Percentiles rank a stretch among this genome's conserved stretches.
Evolutionary conservation across 441 rosid genomes (phyloP).

Genomic region (Croton setiger): DNA sequence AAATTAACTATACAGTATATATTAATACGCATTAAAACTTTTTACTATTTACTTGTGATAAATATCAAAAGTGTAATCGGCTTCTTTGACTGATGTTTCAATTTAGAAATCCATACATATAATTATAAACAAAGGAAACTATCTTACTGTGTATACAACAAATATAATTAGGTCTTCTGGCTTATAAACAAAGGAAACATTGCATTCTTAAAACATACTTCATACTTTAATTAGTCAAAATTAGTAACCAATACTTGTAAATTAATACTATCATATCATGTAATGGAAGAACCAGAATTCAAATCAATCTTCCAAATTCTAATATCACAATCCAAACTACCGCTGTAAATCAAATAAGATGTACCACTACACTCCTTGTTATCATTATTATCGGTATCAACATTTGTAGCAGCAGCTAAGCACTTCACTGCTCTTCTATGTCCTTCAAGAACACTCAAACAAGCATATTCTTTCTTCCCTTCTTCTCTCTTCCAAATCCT

Average conservation of each 20-base stretch:
- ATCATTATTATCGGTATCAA: neutral
- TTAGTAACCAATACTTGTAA: too few relatives aligned
- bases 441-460: conserved; percentile 63
- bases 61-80: too few relatives aligned
- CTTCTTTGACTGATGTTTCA: too few relatives aligned
- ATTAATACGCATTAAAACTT: too few relatives aligned
- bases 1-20: too few relatives aligned
- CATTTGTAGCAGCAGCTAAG: conserved; percentile 37
- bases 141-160: neutral
- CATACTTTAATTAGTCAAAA: too few relatives aligned
- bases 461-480: conserved; percentile 35
- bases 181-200: neutral
- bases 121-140: too few relatives aligned
- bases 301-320: conserved; percentile 47
- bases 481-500: conserved; percentile 59
- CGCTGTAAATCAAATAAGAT: conserved; percentile 52
- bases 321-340: conserved; percentile 59
- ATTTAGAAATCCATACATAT: too few relatives aligned
- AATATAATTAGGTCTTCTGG: neutral
- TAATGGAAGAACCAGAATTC: conserved; percentile 17
- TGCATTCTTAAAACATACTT: too few relatives aligned
- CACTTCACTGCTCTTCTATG: conserved; percentile 65
- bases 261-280: neutral
- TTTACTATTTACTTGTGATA: too few relatives aligned
- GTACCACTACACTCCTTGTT: conserved; percentile 8